These are phyloP conservation scores for Myxozyma geophila DNA, from an alignment of 805 yeast species.

Conservation along the genomic window DNA sequence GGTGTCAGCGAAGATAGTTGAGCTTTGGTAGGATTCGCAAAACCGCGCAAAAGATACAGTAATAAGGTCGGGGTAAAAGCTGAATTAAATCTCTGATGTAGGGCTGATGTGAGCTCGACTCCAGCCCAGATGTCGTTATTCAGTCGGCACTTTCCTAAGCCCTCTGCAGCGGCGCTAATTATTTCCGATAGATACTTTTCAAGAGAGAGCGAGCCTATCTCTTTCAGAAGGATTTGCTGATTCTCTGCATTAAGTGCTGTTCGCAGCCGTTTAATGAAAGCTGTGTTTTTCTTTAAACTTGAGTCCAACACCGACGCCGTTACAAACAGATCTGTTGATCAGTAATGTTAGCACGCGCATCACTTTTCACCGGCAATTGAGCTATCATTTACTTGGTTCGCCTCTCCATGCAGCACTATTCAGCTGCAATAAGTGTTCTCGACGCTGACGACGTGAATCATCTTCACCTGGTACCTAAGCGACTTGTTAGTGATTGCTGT, in stretches of 20 bases:
- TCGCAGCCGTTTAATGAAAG: constrained; percentile 73
- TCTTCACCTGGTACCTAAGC: constrained; percentile 10
- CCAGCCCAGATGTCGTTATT: constrained; percentile 65
- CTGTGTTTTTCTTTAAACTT: constrained; percentile 77
- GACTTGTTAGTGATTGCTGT: too few relatives aligned
- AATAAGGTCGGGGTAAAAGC: constrained; percentile 51
- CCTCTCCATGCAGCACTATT: constrained; percentile 63
- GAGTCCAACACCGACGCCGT: constrained; percentile 55
- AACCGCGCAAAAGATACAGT: constrained; percentile 38
- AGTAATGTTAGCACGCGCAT: not conserved
- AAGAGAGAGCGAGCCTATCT: constrained; percentile 63
- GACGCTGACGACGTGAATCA: constrained; percentile 30
- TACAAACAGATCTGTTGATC: constrained; percentile 26
- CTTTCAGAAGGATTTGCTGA: constrained; percentile 56
- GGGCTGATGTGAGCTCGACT: constrained; percentile 66
- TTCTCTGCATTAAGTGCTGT: constrained; percentile 61
- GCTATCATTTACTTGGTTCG: constrained; percentile 42
- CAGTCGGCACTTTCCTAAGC: constrained; percentile 57
- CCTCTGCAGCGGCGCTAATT: constrained; percentile 64
- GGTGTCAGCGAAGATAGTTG: constrained; percentile 35
- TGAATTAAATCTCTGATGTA: constrained; percentile 73
- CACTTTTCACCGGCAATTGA: not conserved
- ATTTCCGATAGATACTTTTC: constrained; percentile 78
- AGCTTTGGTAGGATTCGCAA: constrained; percentile 37
- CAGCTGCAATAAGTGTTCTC: constrained; percentile 46